Percentiles rank a stretch among this genome's conserved stretches.
Evolutionary conservation across 768 basidiomycete species (phyloP).

Genomic region (Nidularia pulvinata): DNA sequence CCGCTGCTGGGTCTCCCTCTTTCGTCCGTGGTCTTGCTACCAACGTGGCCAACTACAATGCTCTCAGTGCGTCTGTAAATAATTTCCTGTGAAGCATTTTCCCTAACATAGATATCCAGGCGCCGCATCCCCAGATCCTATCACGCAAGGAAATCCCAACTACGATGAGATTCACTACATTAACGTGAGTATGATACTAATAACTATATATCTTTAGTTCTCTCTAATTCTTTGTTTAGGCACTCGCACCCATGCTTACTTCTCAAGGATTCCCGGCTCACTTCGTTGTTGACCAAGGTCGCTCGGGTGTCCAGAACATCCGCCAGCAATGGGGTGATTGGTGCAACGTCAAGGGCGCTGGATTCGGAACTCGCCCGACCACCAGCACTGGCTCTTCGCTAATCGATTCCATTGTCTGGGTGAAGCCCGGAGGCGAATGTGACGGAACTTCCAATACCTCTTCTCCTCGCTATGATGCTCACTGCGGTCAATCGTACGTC

Average conservation of each 20-base stretch:
- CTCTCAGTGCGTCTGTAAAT: conserved; percentile 22
- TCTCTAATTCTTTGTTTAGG: conserved; percentile 19
- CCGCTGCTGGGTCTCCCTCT: conserved; percentile 47
- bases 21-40: conserved; percentile 64
- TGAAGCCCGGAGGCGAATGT: conserved; percentile 37
- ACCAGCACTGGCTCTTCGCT: conserved; percentile 16
- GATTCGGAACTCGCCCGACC: conserved; percentile 31
- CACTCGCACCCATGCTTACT: conserved; percentile 45
- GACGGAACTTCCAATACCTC: conserved; percentile 33
- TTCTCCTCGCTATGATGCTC: conserved; percentile 25
- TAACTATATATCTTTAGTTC: background rate
- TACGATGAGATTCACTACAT: conserved; percentile 65
- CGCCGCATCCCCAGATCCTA: conserved; percentile 54
- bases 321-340: conserved; percentile 42
- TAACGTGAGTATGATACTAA: conserved; percentile 25
- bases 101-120: conserved; percentile 15
- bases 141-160: conserved; percentile 58
- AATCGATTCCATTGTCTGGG: conserved; percentile 38
- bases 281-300: conserved; percentile 69
- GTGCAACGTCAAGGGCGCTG: conserved; percentile 21
- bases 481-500: conserved; percentile 12
- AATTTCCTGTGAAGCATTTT: conserved; percentile 15
- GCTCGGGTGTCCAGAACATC: conserved; percentile 62
- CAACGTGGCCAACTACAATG: conserved; percentile 49
- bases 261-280: conserved; percentile 50